A percentile compares a stretch with the other conserved stretches of the same genome.
phyloP scores from a whole-genome alignment of 495 filamentous ascomycete species.

The Chlorociboria aeruginascens region DNA sequence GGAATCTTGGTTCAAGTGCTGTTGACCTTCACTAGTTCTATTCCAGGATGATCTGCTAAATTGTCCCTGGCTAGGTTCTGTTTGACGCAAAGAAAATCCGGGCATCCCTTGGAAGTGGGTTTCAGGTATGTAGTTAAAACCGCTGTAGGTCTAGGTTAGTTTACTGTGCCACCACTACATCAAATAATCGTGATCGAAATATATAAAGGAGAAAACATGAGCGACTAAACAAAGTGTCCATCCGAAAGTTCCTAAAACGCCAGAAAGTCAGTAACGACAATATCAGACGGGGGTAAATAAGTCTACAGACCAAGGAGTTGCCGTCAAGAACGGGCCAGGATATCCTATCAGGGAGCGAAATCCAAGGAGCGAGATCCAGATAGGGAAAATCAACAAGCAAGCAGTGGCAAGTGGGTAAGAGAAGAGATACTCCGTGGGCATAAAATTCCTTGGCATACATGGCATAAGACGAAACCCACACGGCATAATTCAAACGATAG shows the following conservation, averaged over 20 bases:
- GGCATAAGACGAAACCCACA: background rate
- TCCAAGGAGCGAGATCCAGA: background rate
- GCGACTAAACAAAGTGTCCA: slow-evolving; percentile 6
- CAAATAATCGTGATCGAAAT: slow-evolving; percentile 5
- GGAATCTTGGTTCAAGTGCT: slow-evolving; percentile 18
- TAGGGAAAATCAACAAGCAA: background rate
- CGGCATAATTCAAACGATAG: background rate
- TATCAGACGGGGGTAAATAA: background rate
- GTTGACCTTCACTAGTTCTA: slow-evolving; percentile 17
- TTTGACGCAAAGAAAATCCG: slow-evolving; percentile 17
- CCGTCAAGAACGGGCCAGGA: background rate
- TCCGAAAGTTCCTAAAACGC: slow-evolving; percentile 1
- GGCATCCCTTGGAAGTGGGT: slow-evolving; percentile 10
- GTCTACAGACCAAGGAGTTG: slow-evolving; percentile 12
- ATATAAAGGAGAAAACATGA: slow-evolving; percentile 3
- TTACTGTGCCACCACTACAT: slow-evolving; percentile 11
- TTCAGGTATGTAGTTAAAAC: slow-evolving; percentile 9
- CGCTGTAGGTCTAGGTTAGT: slow-evolving; percentile 20
- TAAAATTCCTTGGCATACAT: background rate
- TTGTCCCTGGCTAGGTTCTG: slow-evolving; percentile 18
- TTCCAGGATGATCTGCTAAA: slow-evolving; percentile 16
- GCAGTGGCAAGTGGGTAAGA: background rate
- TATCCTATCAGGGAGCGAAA: too few species aligned
- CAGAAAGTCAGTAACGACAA: slow-evolving; percentile 4
- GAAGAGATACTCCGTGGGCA: background rate